Base-by-base conservation (phyloP, 208 protist genomes). In the Leishmania gerbilli region DNA sequence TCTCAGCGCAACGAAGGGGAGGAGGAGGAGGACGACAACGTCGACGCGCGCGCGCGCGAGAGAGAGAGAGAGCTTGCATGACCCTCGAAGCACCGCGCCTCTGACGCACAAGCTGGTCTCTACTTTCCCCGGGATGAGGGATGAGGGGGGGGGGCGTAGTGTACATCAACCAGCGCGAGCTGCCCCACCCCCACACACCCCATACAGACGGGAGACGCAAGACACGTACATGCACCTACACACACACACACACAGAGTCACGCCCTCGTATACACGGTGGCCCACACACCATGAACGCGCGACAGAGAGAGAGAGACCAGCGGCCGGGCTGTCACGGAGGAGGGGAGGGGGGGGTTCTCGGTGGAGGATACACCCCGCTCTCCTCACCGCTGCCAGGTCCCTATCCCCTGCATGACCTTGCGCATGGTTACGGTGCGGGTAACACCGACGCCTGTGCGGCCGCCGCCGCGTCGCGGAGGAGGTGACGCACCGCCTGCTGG, bases 401-500 rank as follows among this genome's bases (percentile, higher is more conserved):
- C 11, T 69, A 42, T 69, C 64, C 6, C 21, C 5, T 24, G 21
- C 34, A 37, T 69, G 64, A 45, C 64, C 4, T 69, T 19, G 34
- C 5, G 40, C 42, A 21, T n/a, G 13, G 71, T 13, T 42, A 76
- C 45, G 71, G 71, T 6, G 71, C 45, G 71, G 71, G 15, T 24
- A 19, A 42, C 15, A 60, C 45, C 47, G 71, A 60, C 17, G 47
- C 71, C 31, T 53, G 31, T 31, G 71, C 49, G 31, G 71, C 13
- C 49, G 71, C 13, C 27, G 71, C 49, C 13, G 74, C 37, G 31
- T 65, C 55, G 19, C 51, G 55, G 34, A 77, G 72, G 2, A 83
- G 81, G 11, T 78, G 69, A 1, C 68, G 80, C 62, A 79, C 80
- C 31, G 81, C 84, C 74, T 81, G 72, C 47, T 47, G 64, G 11